phyloP scores from a whole-genome alignment of 2,329 filamentous ascomycete species.

The Talaromyces sp. region DNA sequence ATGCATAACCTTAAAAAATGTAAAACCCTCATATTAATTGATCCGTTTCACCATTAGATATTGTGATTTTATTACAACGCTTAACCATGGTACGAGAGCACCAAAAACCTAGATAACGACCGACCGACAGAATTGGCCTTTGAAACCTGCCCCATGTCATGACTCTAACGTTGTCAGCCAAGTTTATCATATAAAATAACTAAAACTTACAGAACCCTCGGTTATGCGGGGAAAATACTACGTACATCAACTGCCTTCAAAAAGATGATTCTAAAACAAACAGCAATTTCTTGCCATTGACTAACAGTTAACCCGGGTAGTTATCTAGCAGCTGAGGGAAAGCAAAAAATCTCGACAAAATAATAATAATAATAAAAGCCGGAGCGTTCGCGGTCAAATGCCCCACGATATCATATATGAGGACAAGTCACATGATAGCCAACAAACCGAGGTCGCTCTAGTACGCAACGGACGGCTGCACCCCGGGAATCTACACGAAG shows the following conservation, averaged over 20 bases:
- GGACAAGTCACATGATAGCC: background rate
- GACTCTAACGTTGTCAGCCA: too few relatives aligned
- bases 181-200: too few relatives aligned
- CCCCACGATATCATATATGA: background rate
- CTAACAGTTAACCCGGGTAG: background rate
- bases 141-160: too few relatives aligned
- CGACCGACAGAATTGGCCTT: too few relatives aligned
- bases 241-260: background rate
- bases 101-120: too few relatives aligned
- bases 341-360: background rate
- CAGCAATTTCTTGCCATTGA: background rate
- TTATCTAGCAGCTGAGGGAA: background rate
- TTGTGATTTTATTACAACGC: too few relatives aligned
- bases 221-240: background rate
- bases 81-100: too few relatives aligned
- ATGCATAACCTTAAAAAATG: too few relatives aligned
- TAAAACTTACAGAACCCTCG: too few relatives aligned
- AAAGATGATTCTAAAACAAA: background rate
- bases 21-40: too few relatives aligned
- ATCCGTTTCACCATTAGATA: too few relatives aligned
- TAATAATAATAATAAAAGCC: background rate
- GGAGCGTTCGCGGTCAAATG: background rate
- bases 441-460: background rate
- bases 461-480: background rate
- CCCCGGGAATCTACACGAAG: background rate